Evolutionary conservation across 208 protist species (phyloP), one percentile per base, ranked within the genome.

Genomic region (Trypanosomatidae sp.): DNA sequence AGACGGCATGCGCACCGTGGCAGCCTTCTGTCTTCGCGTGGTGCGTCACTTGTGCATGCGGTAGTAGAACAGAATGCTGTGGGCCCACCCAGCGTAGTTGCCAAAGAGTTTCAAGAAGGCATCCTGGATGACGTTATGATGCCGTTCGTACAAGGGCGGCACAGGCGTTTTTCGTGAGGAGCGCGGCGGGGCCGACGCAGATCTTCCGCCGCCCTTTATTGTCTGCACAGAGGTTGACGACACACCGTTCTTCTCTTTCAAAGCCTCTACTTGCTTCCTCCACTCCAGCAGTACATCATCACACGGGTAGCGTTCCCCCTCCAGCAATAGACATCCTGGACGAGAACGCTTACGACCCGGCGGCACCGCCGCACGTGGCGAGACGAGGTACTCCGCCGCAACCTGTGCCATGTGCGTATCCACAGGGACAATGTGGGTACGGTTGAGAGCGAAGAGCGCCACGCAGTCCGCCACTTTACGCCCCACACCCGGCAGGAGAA

Each of bases 401-500:
- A 94, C 71, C 69, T 97, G 92, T 17, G 84, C 79, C 81, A 95
- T 93, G 80, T 97, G 92, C n/a, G 92, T 97, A 75, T 97, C 92
- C 30, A 95, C 88, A n/a, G 92, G 92, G 12, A 95, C 90, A 47
- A 94, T 10, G 39, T 88, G 74, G n/a, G 83, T 73, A 44, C 82
- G 78, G 47, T 73, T 79, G 19, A 93, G 78, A 3, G 82, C 81
- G 58, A 97, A 97, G 36, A 97, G 83, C 25, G 91, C 74, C 28
- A 95, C 81, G 71, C 92, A 97, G 69, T 97, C 92, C 0, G 90
- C 87, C 52, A 97, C 90, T 64, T 97, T 97, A 0, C 92, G 77
- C 4, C 92, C 92, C 2, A 97, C 87, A 2, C 92, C 92, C 3
- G 76, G 83, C 56, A 97, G 79, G 36, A 52, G 17, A 49, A 88